Base-by-base conservation (phyloP, 1,139 yeast genomes). In the Saccharomycopsis hybrid region DNA sequence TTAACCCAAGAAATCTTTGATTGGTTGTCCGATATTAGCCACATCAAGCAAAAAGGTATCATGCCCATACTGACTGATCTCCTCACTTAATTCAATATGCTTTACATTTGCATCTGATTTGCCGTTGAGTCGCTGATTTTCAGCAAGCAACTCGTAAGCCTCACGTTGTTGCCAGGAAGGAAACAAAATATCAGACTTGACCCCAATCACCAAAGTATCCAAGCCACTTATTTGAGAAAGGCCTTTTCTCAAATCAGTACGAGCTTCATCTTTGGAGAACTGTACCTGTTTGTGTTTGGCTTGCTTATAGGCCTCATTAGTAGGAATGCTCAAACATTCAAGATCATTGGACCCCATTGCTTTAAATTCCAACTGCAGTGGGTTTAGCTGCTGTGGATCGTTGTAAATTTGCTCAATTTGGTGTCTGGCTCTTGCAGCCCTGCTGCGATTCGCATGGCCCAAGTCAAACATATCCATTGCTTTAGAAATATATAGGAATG, bases 141-240 rank as follows among this genome's bases (percentile, higher is more conserved):
- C 68, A 50, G 66, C 68, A 47, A 89, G 71, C 36, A 81, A 78
- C 18, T 78, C 76, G 33, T 80, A 82, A 50, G 88, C 81, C 62
- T 90, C 97, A 50, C 82, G 69, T 65, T 89, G 97, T 66, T 90
- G 97, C 95, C 96, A 87, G 40, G 84, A 88, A 1, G 97, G 97
- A 71, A 89, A 89, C 50, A 89, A 71, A 46, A 86, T 85, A 63
- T 89, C 97, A 1, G 95, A 84, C 62, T 87, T 95, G 5, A 89
- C 97, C 4, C 97, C 97, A 44, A 89, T 76, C 1, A 90, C 89
- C 52, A 90, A 68, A 3, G 85, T 74, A 43, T 84, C 80, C 56
- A 82, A 80, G 56, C 81, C 72, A 1, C 84, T 73, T 55, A 89
- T 70, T 41, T 78, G 76, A 35, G 65, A 62, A 73, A 89, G 69